phyloP scores from a whole-genome alignment of 495 filamentous ascomycete genomes.

The Daldinia childiae region DNA sequence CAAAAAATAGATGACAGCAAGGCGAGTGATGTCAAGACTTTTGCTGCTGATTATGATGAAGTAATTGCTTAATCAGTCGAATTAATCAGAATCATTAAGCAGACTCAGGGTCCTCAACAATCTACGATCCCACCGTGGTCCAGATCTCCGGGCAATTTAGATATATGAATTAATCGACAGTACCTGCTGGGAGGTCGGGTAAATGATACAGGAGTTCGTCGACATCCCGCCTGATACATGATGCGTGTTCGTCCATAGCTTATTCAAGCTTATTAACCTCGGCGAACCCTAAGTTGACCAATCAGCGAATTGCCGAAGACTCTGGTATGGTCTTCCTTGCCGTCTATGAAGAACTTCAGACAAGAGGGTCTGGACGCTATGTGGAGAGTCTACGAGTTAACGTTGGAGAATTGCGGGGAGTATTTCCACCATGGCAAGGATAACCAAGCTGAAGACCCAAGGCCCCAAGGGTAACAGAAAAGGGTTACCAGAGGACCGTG shows the following conservation, averaged over 20 bases:
- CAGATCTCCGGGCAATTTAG: constrained; percentile 45
- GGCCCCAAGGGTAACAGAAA: constrained; percentile 4
- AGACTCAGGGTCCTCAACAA: constrained; percentile 30
- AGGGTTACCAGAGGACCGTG: constrained; percentile 7
- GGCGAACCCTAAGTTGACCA: constrained; percentile 26
- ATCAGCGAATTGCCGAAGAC: constrained; percentile 46
- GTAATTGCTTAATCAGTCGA: constrained; percentile 32
- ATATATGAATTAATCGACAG: constrained; percentile 41
- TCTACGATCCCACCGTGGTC: constrained; percentile 22
- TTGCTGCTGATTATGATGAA: constrained; percentile 35
- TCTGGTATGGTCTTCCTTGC: constrained; percentile 6
- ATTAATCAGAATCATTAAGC: constrained; percentile 40
- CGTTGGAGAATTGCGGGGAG: constrained; percentile 40
- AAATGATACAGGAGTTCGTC: constrained; percentile 21
- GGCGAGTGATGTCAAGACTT: constrained; percentile 18
- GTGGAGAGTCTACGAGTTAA: constrained; percentile 26
- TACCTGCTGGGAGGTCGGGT: constrained; percentile 38
- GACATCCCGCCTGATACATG: constrained; percentile 23
- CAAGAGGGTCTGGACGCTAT: constrained; percentile 27
- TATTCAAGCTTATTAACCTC: constrained; percentile 40
- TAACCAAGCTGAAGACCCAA: constrained; percentile 16
- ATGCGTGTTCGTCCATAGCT: constrained; percentile 19
- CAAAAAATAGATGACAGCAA: constrained; percentile 23
- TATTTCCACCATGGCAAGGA: constrained; percentile 24
- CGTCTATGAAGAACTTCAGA: constrained; percentile 24